phyloP scores from a whole-genome alignment of 768 basidiomycete species.

The Lanmaoa pseudosensibilis region DNA sequence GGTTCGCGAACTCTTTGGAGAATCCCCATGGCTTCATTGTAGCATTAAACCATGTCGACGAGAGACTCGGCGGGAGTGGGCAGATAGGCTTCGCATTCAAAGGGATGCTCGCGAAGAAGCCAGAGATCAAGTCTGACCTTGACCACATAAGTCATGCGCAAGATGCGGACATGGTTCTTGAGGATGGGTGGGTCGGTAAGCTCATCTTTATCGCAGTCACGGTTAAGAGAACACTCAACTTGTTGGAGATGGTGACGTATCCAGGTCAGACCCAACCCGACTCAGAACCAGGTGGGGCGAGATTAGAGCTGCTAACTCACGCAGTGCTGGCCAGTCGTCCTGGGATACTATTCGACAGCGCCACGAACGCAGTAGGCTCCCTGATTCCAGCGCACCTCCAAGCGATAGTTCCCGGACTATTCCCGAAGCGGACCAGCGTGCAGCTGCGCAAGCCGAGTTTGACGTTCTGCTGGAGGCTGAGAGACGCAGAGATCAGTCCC shows the following conservation, averaged over 20 bases:
- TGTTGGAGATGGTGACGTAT: slow-evolving; percentile 2
- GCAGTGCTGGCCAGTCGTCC: slow-evolving; percentile 46
- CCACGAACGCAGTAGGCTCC: slow-evolving; percentile 40
- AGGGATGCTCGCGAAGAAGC: slow-evolving; percentile 24
- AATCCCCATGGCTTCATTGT: slow-evolving; percentile 31
- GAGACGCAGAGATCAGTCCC: slow-evolving; percentile 38
- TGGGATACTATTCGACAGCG: slow-evolving; percentile 71
- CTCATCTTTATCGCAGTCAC: neutral
- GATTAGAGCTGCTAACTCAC: slow-evolving; percentile 56
- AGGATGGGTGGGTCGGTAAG: slow-evolving; percentile 23
- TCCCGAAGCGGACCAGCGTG: slow-evolving; percentile 35
- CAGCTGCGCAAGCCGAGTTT: slow-evolving; percentile 53
- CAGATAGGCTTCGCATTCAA: slow-evolving; percentile 25
- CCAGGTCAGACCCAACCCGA: slow-evolving; percentile 8
- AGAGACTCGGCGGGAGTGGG: slow-evolving; percentile 33
- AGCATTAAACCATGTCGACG: slow-evolving; percentile 33
- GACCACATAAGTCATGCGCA: slow-evolving; percentile 3
- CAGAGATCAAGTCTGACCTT: slow-evolving; percentile 6
- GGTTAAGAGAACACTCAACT: neutral
- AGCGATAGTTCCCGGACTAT: slow-evolving; percentile 2
- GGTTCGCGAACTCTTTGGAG: slow-evolving; percentile 32
- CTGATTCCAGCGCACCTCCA: slow-evolving; percentile 10
- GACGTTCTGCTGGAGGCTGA: slow-evolving; percentile 61
- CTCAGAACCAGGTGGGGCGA: slow-evolving; percentile 59
- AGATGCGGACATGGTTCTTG: slow-evolving; percentile 9